phyloP scores from a whole-genome alignment of 1,139 yeast species.

The Debaryomycetaceae sp. region DNA sequence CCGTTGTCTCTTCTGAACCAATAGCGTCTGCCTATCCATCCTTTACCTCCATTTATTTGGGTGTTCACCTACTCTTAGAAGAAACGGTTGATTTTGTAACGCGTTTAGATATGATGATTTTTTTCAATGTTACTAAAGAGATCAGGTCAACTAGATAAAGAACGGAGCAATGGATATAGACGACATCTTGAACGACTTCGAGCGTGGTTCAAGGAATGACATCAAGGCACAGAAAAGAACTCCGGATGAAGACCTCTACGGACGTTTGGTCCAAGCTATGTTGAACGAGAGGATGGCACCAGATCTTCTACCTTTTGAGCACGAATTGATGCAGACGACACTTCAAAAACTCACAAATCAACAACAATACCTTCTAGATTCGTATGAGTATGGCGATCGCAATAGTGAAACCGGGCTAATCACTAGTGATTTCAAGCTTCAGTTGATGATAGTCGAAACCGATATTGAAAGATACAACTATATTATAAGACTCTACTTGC shows the following conservation, averaged over 20 bases:
- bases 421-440: constrained; percentile 68
- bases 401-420: constrained; percentile 38
- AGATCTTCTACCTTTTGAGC: constrained; percentile 71
- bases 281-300: constrained; percentile 82
- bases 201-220: constrained; percentile 16
- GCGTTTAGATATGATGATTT: constrained; percentile 4
- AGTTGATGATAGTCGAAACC: constrained; percentile 80
- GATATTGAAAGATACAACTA: constrained; percentile 87
- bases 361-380: constrained; percentile 68
- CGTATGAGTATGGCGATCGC: constrained; percentile 46
- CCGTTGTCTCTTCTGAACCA: constrained; percentile 42
- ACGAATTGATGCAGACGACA: constrained; percentile 53
- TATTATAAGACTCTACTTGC: constrained; percentile 70
- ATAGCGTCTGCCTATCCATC: constrained; percentile 37
- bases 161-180: constrained; percentile 50
- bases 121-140: neutral
- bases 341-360: constrained; percentile 61
- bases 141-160: constrained; percentile 1
- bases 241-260: constrained; percentile 26
- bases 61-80: neutral
- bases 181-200: constrained; percentile 66
- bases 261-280: constrained; percentile 64
- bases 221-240: constrained; percentile 10
- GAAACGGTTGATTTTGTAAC: constrained; percentile 1
- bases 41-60: neutral